phyloP scores from a whole-genome alignment of 2,329 filamentous ascomycete species.

The Neofusicoccum ribis region DNA sequence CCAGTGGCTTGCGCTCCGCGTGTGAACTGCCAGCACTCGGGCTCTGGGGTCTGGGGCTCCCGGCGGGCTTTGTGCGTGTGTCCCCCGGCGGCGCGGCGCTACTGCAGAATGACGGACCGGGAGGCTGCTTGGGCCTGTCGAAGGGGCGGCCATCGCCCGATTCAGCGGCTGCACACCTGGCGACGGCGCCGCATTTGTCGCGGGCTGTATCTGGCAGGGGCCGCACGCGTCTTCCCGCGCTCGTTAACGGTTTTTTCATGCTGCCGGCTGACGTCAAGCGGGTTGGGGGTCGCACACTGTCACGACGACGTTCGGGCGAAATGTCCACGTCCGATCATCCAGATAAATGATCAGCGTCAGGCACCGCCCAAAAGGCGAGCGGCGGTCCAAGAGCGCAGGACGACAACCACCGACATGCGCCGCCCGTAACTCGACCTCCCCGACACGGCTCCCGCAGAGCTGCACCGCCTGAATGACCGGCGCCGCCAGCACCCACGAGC shows the following conservation, averaged over 20 bases:
- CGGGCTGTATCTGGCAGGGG: conserved; percentile 5
- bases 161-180: not conserved
- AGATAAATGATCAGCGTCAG: conserved; percentile 18
- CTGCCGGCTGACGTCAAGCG: conserved; percentile 20
- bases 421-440: conserved; percentile 9
- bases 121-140: not conserved
- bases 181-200: not conserved
- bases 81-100: not conserved
- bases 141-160: conserved; percentile 8
- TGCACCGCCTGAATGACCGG: conserved; percentile 19
- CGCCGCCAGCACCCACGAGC: conserved; percentile 17
- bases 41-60: not conserved
- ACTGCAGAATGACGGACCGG: conserved; percentile 12
- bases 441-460: conserved; percentile 18
- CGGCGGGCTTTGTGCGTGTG: not conserved
- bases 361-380: conserved; percentile 15
- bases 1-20: too few species aligned
- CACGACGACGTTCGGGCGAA: conserved; percentile 13
- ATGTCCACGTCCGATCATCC: conserved; percentile 3
- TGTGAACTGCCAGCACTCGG: not conserved
- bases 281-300: conserved; percentile 4
- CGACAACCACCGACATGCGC: conserved; percentile 17
- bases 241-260: conserved; percentile 12
- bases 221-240: conserved; percentile 19
- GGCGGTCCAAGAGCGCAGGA: not conserved